Conservation (phyloP, 2,329 filamentous ascomycete genomes). For the Beauveria medogensis region DNA sequence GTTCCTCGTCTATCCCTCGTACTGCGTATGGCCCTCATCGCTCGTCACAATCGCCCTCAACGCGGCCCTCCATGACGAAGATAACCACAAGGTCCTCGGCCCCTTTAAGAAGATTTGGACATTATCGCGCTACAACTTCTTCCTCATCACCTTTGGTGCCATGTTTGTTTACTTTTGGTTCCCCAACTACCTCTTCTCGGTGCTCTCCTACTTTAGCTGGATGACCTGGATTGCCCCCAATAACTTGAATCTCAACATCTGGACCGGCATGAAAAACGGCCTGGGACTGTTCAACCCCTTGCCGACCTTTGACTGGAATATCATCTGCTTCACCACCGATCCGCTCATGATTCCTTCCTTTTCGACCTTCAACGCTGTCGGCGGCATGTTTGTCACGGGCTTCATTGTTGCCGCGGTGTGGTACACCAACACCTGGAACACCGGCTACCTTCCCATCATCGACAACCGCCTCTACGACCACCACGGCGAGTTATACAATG, state of each 20-base stretch:
- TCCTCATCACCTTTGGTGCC: slow-evolving; percentile 27
- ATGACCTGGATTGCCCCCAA: slow-evolving; percentile 37
- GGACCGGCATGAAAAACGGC: slow-evolving; percentile 23
- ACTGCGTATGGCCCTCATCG: slow-evolving; percentile 39
- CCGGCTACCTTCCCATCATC: slow-evolving; percentile 48
- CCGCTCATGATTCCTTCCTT: slow-evolving; percentile 17
- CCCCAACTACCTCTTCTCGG: slow-evolving; percentile 36
- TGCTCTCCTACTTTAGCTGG: slow-evolving; percentile 36
- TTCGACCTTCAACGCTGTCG: slow-evolving; percentile 21
- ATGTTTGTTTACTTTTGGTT: slow-evolving; percentile 45
- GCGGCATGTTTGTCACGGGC: slow-evolving; percentile 39
- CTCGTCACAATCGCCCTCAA: slow-evolving; percentile 37
- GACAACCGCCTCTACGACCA: slow-evolving; percentile 50
- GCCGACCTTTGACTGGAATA: slow-evolving; percentile 40
- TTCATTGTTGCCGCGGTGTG: slow-evolving; percentile 42
- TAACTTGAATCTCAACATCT: slow-evolving; percentile 21
- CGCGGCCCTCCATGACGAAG: slow-evolving; percentile 30
- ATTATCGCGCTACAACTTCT: slow-evolving; percentile 33
- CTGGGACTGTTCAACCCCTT: slow-evolving; percentile 34
- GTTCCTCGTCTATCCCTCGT: slow-evolving; percentile 38
- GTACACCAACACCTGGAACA: slow-evolving; percentile 36
- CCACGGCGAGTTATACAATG: slow-evolving; percentile 41
- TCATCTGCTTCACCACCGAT: slow-evolving; percentile 17
- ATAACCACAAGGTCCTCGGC: slow-evolving; percentile 17
- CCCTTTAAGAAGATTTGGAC: slow-evolving; percentile 26